A percentile compares a stretch with the other conserved stretches of the same genome.
phyloP scores from a whole-genome alignment of 345 rosid species.

The Boechera divaricarpa region DNA sequence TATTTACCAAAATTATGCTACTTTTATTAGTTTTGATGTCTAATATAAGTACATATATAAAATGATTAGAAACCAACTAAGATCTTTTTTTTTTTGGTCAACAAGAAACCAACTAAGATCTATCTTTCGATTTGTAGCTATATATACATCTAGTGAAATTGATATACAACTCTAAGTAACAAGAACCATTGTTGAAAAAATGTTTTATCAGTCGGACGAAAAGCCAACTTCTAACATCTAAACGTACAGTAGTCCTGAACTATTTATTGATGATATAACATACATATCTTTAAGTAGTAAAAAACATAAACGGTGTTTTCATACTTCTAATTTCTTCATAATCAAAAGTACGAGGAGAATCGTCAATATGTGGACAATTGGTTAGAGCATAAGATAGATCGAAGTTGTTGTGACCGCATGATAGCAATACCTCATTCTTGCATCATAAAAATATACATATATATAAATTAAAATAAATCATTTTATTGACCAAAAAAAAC shows the following conservation, averaged over 20 bases:
- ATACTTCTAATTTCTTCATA: conserved; percentile 9
- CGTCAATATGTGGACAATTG: conserved; percentile 19
- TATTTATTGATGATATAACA: conserved; percentile 18
- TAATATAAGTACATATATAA: too few relatives aligned
- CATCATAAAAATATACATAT: conserved; percentile 31
- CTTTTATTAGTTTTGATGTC: too few relatives aligned
- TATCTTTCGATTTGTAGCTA: background rate
- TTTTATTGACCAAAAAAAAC: background rate
- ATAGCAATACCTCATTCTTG: conserved; percentile 46
- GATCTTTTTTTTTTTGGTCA: too few relatives aligned
- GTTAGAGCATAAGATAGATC: conserved; percentile 26
- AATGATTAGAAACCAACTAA: too few relatives aligned
- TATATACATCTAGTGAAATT: background rate
- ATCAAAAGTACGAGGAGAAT: conserved; percentile 22
- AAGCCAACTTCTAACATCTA: background rate
- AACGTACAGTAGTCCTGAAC: background rate
- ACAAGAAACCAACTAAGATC: too few relatives aligned
- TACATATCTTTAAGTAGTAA: background rate
- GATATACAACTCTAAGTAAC: background rate
- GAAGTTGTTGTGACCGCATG: conserved; percentile 36
- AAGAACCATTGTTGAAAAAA: background rate
- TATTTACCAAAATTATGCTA: too few relatives aligned
- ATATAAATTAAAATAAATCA: background rate
- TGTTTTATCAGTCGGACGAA: background rate
- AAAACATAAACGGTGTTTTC: background rate